Conservation (phyloP, 257 asterid species). For the Rehmannia glutinosa region DNA sequence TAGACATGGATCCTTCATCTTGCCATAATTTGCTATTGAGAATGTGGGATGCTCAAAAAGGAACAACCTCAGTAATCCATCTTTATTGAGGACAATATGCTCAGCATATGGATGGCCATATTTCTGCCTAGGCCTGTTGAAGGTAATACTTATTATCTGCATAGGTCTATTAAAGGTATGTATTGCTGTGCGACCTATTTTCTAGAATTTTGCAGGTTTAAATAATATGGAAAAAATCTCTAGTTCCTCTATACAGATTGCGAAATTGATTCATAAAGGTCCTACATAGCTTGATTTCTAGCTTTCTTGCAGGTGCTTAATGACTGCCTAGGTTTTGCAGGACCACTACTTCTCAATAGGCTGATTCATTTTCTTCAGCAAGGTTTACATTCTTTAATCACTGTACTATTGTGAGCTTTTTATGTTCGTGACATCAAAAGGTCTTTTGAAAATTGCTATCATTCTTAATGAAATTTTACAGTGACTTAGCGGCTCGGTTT, state of each 20-base stretch:
- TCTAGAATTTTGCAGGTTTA: too few species aligned
- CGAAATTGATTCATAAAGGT: neutral
- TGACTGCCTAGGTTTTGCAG: slow-evolving; percentile 89
- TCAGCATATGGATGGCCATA: slow-evolving; percentile 91
- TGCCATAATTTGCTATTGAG: slow-evolving; percentile 60
- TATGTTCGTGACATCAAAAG: too few species aligned
- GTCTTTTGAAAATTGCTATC: neutral
- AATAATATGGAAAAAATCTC: too few species aligned
- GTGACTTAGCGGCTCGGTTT: too few species aligned
- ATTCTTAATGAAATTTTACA: neutral
- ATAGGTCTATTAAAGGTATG: slow-evolving; percentile 36
- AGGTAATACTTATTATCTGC: slow-evolving; percentile 49
- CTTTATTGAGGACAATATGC: slow-evolving; percentile 66
- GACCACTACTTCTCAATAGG: slow-evolving; percentile 89
- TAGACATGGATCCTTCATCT: slow-evolving; percentile 73
- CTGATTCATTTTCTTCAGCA: slow-evolving; percentile 86
- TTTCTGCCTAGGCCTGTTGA: slow-evolving; percentile 63
- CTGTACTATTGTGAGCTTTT: too few species aligned
- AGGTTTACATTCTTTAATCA: slow-evolving; percentile 40
- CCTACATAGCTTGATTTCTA: slow-evolving; percentile 4
- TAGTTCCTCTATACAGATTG: neutral
- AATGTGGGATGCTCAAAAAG: slow-evolving; percentile 64
- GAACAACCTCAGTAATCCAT: slow-evolving; percentile 36
- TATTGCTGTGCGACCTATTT: too few species aligned
- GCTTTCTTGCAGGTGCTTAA: slow-evolving; percentile 71